phyloP scores from a whole-genome alignment of 495 filamentous ascomycete genomes.

The Lasiosphaeria ovina region DNA sequence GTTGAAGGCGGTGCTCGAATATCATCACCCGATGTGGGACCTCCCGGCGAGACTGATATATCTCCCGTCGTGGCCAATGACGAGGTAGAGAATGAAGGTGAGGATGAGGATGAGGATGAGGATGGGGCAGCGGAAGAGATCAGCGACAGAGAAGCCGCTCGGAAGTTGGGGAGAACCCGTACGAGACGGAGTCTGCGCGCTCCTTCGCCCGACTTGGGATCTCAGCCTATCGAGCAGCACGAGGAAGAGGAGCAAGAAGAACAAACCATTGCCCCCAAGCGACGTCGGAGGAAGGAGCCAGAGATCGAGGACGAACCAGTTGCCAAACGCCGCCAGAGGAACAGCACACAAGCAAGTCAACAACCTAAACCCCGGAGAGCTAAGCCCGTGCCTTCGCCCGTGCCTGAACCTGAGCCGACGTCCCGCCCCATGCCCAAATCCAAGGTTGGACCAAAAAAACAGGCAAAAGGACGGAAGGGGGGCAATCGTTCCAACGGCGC shows the following conservation, averaged over 20 bases:
- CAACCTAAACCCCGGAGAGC: slow-evolving; percentile 24
- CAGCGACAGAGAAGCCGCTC: slow-evolving; percentile 35
- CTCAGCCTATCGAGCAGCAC: slow-evolving; percentile 16
- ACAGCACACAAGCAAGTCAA: slow-evolving; percentile 26
- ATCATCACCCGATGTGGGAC: background rate
- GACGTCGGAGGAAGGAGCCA: slow-evolving; percentile 24
- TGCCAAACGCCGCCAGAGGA: slow-evolving; percentile 36
- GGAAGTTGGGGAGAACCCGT: slow-evolving; percentile 36
- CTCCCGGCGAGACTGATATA: slow-evolving; percentile 1
- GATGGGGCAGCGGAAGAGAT: slow-evolving; percentile 29
- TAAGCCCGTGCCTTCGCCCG: background rate
- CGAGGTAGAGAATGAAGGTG: slow-evolving; percentile 20
- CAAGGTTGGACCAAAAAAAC: slow-evolving; percentile 24
- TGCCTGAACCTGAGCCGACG: slow-evolving; percentile 1
- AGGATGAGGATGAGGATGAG: slow-evolving; percentile 17
- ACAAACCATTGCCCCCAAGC: slow-evolving; percentile 23
- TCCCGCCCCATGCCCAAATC: background rate
- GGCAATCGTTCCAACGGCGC: slow-evolving; percentile 8
- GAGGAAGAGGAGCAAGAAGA: background rate
- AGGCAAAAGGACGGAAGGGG: slow-evolving; percentile 18
- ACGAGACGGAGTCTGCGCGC: slow-evolving; percentile 31
- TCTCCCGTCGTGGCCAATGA: slow-evolving; percentile 12
- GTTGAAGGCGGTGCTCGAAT: background rate
- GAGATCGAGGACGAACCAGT: slow-evolving; percentile 18
- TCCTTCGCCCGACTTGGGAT: slow-evolving; percentile 32